These are phyloP conservation scores for Colletotrichum sansevieriae DNA, from an alignment of 2,329 filamentous ascomycete species.

Conservation along the genomic window DNA sequence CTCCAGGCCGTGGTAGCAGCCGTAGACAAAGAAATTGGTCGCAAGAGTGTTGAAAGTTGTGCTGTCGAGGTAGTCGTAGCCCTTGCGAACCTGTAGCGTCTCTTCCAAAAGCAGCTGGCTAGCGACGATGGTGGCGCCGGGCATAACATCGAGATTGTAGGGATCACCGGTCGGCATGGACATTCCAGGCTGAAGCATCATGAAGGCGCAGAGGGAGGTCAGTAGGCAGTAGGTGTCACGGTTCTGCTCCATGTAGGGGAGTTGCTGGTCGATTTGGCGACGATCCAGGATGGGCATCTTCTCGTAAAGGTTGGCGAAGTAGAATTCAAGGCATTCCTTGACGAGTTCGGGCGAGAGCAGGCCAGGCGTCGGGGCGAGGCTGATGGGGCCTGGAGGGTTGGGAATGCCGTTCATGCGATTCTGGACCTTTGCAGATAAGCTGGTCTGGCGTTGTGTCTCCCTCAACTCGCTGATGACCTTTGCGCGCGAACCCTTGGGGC, in stretches of 20 bases:
- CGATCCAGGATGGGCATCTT: conserved; percentile 74
- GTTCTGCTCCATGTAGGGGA: conserved; percentile 71
- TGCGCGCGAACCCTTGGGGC: conserved; percentile 79
- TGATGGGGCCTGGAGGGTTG: conserved; percentile 60
- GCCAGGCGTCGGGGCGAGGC: conserved; percentile 68
- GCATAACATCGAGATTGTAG: conserved; percentile 67
- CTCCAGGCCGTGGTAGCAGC: conserved; percentile 77
- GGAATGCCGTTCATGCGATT: conserved; percentile 69
- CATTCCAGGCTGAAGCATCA: conserved; percentile 79
- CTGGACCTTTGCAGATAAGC: conserved; percentile 72
- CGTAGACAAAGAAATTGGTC: conserved; percentile 85
- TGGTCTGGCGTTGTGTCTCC: conserved; percentile 76
- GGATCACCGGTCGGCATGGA: conserved; percentile 68
- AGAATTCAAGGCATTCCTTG: conserved; percentile 76
- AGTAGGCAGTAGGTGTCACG: conserved; percentile 74
- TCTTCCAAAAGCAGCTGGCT: conserved; percentile 78
- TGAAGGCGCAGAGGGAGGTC: conserved; percentile 74
- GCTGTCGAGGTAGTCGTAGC: conserved; percentile 70
- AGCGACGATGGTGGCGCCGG: conserved; percentile 72
- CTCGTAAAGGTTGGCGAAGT: conserved; percentile 75
- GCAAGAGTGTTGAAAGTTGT: conserved; percentile 71
- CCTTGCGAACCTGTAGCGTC: conserved; percentile 72
- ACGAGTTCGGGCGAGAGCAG: conserved; percentile 73
- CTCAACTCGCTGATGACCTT: conserved; percentile 82
- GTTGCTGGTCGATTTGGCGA: conserved; percentile 68